Base-by-base conservation (phyloP, 257 asterid genomes). In the Scutellaria minor region DNA sequence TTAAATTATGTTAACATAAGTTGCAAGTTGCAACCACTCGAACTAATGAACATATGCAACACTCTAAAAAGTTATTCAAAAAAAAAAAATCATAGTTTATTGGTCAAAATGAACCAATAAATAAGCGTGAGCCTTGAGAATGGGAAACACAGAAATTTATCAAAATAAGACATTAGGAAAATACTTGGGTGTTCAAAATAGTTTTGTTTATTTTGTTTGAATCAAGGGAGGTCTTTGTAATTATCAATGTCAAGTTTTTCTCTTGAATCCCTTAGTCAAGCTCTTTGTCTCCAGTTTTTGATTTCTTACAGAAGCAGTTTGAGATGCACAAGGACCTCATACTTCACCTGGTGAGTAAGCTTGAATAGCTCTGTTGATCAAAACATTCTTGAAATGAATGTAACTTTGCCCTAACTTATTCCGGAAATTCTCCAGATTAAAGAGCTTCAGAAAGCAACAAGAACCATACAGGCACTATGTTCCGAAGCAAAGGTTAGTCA, bases 361-460 rank as follows among this genome's bases (percentile, higher is more conserved):
- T 64, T 70, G 59, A 72, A 64, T 63, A 58, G 46, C 57, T 31
- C 68, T 18, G 61, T 59, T 74, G 70, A 55, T 57, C 8, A 50
- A 44, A 68, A 22, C 70, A 48, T 55, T 37, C 4, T 37, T 35
- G 13, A 57, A 39, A 44, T 37, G 14, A 64, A 18, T 74, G 65
- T 35, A 31, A 31, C 37, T 31, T 31, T 4, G 5, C 37, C 70
- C 61, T 78, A 56, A 79, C 45, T 79, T 71, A 71, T 22, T 51
- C 8, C 31, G 56, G 42, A 56, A 31, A 20, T 62, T 44, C 67
- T 73, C 65, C 87, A 91, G 97, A 88, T 91, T 65, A 87, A 61
- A 82, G 96, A 89, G 78, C 97, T 91, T 59, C 97, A 89, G 85
- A 91, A 84, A 77, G 97, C 96, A 54, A 91, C 97, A 65, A 85